These are phyloP conservation scores for Fusarium gaditjirri DNA, from an alignment of 2,329 filamentous ascomycete species.

Conservation along the genomic window DNA sequence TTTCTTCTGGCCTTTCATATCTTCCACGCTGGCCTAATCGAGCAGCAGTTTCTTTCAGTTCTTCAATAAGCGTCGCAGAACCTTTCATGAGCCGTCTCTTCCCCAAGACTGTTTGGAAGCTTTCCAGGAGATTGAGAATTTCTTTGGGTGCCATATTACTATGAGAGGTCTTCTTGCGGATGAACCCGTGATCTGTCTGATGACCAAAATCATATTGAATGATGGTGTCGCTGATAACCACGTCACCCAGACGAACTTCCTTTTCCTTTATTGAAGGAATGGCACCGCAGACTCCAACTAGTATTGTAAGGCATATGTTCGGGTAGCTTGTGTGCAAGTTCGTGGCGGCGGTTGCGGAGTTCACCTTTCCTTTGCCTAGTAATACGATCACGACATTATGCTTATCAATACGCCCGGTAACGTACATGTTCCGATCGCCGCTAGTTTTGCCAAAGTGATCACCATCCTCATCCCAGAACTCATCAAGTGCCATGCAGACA, in stretches of 20 bases:
- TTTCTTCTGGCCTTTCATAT: neutral
- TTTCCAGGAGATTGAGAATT: neutral
- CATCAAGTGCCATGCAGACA: neutral
- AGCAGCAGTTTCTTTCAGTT: neutral
- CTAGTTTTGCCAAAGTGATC: neutral
- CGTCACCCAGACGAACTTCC: neutral
- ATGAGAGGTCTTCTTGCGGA: neutral
- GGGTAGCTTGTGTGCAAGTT: neutral
- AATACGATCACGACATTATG: neutral
- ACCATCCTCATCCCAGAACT: neutral
- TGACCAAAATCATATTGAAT: neutral
- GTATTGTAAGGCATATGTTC: neutral
- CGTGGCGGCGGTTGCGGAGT: neutral
- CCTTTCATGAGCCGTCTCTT: neutral
- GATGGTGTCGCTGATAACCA: neutral
- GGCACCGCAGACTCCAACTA: neutral
- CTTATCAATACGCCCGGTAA: neutral
- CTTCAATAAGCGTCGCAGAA: accelerated
- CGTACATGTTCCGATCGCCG: neutral
- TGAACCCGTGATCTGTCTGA: neutral
- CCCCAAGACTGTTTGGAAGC: neutral
- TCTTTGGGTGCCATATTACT: neutral
- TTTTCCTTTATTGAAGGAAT: neutral
- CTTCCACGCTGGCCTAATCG: neutral
- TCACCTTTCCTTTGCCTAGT: neutral